phyloP scores from a whole-genome alignment of 2,329 filamentous ascomycete genomes.

The Plenodomus biglobosus region DNA sequence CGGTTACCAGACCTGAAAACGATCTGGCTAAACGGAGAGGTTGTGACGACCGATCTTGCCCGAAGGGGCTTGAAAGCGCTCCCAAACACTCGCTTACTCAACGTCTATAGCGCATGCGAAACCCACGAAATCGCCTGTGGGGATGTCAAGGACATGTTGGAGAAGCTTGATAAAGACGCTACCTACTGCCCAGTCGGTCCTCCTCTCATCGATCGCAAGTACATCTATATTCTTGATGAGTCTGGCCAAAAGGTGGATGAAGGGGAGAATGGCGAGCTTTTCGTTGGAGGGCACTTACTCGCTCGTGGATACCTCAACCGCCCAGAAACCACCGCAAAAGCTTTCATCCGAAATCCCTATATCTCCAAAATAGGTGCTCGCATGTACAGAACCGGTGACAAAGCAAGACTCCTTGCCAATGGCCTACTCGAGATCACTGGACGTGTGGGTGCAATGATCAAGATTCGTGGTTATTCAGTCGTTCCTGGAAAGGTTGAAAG shows the following conservation, averaged over 20 bases:
- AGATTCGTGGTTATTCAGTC: constrained; percentile 75
- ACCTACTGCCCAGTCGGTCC: constrained; percentile 74
- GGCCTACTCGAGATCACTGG: constrained; percentile 75
- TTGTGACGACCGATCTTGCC: constrained; percentile 76
- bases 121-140: constrained; percentile 79
- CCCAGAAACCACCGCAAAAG: constrained; percentile 74
- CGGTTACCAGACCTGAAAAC: constrained; percentile 68
- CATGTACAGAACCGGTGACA: constrained; percentile 75
- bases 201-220: constrained; percentile 63
- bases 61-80: constrained; percentile 67
- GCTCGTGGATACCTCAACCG: constrained; percentile 77
- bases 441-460: constrained; percentile 77
- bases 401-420: constrained; percentile 66
- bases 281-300: constrained; percentile 71
- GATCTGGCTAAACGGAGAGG: constrained; percentile 80
- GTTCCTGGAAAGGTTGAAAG: constrained; percentile 77
- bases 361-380: constrained; percentile 60
- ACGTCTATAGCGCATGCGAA: constrained; percentile 81
- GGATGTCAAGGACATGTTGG: constrained; percentile 68
- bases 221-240: constrained; percentile 73
- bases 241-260: constrained; percentile 62
- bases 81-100: constrained; percentile 69
- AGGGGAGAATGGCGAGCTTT: constrained; percentile 71
- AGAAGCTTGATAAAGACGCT: constrained; percentile 56
- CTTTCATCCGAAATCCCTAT: constrained; percentile 69